Evolutionary conservation across 768 basidiomycete genomes (phyloP), one percentile per base, ranked within the genome.

Genomic region (Russula brevipes): DNA sequence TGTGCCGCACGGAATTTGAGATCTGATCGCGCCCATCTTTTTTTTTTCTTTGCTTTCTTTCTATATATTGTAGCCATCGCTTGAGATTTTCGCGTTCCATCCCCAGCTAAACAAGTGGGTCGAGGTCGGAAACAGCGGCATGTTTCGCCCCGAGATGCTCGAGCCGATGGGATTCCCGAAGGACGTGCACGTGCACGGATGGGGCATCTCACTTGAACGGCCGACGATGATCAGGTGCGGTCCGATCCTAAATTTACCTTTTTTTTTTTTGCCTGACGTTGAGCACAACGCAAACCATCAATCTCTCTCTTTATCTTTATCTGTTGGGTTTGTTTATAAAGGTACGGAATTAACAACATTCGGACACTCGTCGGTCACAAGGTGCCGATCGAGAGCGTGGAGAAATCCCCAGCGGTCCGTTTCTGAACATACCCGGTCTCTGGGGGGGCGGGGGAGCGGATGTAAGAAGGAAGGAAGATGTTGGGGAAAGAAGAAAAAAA

Each of bases 121-220:
- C 41, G 96, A 98, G 75, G 93, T 98, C 38, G 96, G 96, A 41
- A 98, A 98, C 77, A 96, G 94, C 72, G 97, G 97, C 30, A 96
- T 99, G 91, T 99, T 99, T 86, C 85, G 97, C 39, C 97, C 97
- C 4, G 97, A 99, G 74, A 98, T 99, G 96, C 80, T 99, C 38
- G 94, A 94, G 73, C 94, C 97, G 7, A 98, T 98, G 95, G 97
- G 97, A 38, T 87, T 98, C 72, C 97, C 97, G 0, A 89, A 91
- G 67, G 94, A 94, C 70, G 94, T 98, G 11, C 87, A 94, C 31
- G 96, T 98, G 31, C 91, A 94, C 66, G 97, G 97, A 17, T 99
- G 95, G 93, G 97, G 97, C 52, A 83, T 99, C 66, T 84, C 87
- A 70, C 78, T 98, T 35, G 97, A 99, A 77, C 79, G 97, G 64